Evolutionary conservation across 2,329 filamentous ascomycete species (phyloP).

Genomic region (Penicillium sp.): DNA sequence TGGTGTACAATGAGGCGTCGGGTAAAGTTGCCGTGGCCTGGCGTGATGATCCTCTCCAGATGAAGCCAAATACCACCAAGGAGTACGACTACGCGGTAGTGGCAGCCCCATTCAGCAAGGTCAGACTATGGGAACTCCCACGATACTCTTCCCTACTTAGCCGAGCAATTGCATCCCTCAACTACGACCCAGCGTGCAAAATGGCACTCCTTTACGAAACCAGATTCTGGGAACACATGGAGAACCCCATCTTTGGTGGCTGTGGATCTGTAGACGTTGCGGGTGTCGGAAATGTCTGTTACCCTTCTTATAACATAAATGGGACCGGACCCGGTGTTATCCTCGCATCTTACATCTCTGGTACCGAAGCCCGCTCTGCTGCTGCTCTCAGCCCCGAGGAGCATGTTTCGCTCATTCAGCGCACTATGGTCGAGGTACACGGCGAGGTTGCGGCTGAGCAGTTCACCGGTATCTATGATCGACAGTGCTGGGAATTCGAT

Average conservation of each 20-base stretch:
- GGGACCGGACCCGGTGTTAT: constrained; percentile 37
- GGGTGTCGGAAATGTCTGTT: constrained; percentile 37
- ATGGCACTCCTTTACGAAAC: constrained; percentile 69
- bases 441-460: constrained; percentile 60
- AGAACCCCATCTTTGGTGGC: constrained; percentile 62
- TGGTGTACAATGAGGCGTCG: constrained; percentile 54
- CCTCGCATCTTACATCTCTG: constrained; percentile 47
- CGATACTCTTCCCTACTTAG: constrained; percentile 52
- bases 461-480: constrained; percentile 65
- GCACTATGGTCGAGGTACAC: constrained; percentile 69
- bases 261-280: constrained; percentile 32
- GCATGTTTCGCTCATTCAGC: constrained; percentile 63
- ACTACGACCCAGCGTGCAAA: constrained; percentile 55
- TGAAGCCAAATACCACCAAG: constrained; percentile 44
- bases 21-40: constrained; percentile 61
- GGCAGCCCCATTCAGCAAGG: constrained; percentile 63
- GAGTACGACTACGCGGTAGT: constrained; percentile 69
- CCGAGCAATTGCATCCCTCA: constrained; percentile 51
- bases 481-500: constrained; percentile 67
- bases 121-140: constrained; percentile 63
- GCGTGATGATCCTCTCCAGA: constrained; percentile 44
- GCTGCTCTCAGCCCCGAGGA: constrained; percentile 29
- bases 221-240: constrained; percentile 60
- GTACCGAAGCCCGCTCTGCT: constrained; percentile 23
- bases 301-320: constrained; percentile 39